Evolutionary conservation across 306 rosid genomes (phyloP), one percentile per base, ranked within the genome.

Genomic region (Purshia tridentata): DNA sequence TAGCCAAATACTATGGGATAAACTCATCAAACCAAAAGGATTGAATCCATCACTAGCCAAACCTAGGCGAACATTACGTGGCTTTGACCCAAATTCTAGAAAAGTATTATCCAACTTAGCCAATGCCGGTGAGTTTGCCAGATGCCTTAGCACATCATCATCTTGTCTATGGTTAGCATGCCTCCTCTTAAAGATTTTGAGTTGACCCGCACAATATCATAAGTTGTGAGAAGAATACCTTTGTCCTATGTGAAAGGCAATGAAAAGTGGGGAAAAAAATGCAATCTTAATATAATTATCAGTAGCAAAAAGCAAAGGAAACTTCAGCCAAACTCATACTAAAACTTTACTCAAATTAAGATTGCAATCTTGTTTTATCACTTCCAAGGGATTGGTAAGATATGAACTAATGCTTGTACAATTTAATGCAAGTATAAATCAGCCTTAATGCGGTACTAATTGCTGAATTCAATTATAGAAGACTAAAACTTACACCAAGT

Each of bases 171-270:
- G n/a, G n/a, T n/a, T n/a, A n/a, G n/a, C n/a, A n/a, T n/a, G 65
- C 45, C 44, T 15, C 92, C 96, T 56, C 45, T 79, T 69, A 93
- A 74, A 72, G 98, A 81, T 84, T 89, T 91, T 16, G 86, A 84
- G 84, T 91, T 94, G 79, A 87, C 86, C 80, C 97, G 88, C 63
- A 94, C 98, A 72, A 91, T 91, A 72, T 94, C 98, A 69, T 94
- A 94, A 52, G 96, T 94, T 47, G 98, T 94, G 64, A 94, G 91
- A 75, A 94, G 96, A 84, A 94, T 84, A 45, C 98, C 97, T 85
- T 87, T 89, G 80, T 86, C 96, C 98, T 94, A 78, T 39, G 64
- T n/a, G 54, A 58, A 72, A 69, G 65, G 8, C n/a, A 77, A 40
- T 62, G 42, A 15, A 73, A 54, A 40, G 62, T 47, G 67, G 35